Evolutionary conservation across 1,284 basidiomycete genomes (phyloP), one percentile per base, ranked within the genome.

Genomic region (Mycosarcoma maydis): DNA sequence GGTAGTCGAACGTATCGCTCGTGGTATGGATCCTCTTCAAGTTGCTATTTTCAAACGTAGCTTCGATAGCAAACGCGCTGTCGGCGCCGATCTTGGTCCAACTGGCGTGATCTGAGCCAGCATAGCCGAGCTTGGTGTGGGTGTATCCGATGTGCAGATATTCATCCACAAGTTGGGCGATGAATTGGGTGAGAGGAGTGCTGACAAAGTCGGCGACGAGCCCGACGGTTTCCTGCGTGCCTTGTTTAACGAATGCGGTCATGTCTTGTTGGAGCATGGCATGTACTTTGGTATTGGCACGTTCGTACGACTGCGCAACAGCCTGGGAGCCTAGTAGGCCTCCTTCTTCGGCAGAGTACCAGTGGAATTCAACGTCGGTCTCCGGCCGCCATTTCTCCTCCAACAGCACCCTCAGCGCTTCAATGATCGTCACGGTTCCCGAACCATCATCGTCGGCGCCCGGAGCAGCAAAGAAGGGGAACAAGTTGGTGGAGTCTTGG

Each of bases 281-380:
- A 14, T 73, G 58, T 56, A 97, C 90, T 70, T 90, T 87, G 43
- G 86, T 85, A 8, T 83, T 84, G 53, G 85, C 84, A 20, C 84
- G 81, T 72, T 88, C 88, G 80, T 98, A 98, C 50, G 86, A 85
- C 73, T 86, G 85, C 27, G 92, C 94, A 41, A 98, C 88, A 10
- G 92, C 94, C 82, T 96, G 92, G 37, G 91, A 92, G 36, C 95
- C 95, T 51, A 98, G 89, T 29, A 98, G 86, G n/a, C 95, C 95
- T 39, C 90, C 83, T 84, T 96, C 93, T 78, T 96, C 93, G 42
- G 93, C 94, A 48, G 90, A 91, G 82, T 93, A 98, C 90, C 91
- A 98, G 82, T 96, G 94, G 83, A 97, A 95, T 81, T 98, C 94
- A 56, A 98, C 87, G 17, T 91, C 86, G 40, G 77, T 74, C 16